Evolutionary conservation across 768 basidiomycete species (phyloP), one percentile per base, ranked within the genome.

Genomic region (Collybiopsis confluens): DNA sequence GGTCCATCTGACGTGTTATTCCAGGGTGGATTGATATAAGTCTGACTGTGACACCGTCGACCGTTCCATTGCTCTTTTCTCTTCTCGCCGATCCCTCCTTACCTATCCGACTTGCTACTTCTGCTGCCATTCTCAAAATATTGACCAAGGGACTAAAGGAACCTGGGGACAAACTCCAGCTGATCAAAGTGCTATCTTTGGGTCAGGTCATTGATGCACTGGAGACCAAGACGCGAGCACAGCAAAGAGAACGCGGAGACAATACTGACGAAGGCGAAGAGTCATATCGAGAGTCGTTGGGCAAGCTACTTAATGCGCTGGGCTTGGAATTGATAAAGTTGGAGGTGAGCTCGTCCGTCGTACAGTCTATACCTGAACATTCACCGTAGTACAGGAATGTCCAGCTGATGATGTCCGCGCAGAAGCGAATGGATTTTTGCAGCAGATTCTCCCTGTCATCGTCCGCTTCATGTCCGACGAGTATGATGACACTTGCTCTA

Each of bases 11-110:
- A 53, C 43, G 9, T 37, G 11, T 27, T 45, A 24, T 35, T 40
- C 26, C 61, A 97, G 96, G 93, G 13, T 99, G 97, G 97, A 89
- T 98, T 60, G 97, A 99, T 64, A 95, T 99, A 60, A 93, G 92
- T 63, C 74, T 98, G 58, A 94, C 97, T 11, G 88, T 99, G 55
- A 98, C 95, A 1, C 91, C 90, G 11, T 82, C 80, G 13, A 92
- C 95, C 2, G 82, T 98, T 30, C 85, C 88, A 4, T 73, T 98
- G 33, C 78, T 97, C 41, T 93, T 95, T 66, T 81, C 77, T 35
- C 77, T 97, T 37, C 80, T 98, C 36, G 86, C 86, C 15, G 88
- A 94, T 63, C 70, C 81, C 0, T 85, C 86, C 10, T 68, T 92
- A 26, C 79, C 88, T 2, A 85, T 98, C 61, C 89, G 93, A 27